phyloP scores from a whole-genome alignment of 352 stramenopile genomes.

The Phytophthora aleatoria region DNA sequence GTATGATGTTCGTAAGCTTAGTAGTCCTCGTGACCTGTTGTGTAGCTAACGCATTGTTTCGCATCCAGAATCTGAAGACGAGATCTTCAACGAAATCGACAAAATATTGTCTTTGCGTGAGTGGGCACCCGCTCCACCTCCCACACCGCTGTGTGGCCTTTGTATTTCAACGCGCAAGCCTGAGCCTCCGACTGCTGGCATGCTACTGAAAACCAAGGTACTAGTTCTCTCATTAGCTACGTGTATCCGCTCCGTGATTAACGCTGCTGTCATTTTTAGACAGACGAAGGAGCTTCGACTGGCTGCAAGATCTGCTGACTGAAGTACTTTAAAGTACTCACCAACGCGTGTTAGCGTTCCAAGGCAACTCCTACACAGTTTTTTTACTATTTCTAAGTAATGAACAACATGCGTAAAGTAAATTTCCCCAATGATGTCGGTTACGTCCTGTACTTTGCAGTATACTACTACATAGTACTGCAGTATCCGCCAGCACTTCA shows the following conservation, averaged over 20 bases:
- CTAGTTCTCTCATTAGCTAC: neutral
- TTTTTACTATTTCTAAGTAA: no score
- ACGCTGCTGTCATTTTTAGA: conserved; percentile 12
- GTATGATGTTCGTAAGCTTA: conserved; percentile 22
- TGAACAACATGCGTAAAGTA: neutral
- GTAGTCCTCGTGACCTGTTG: neutral
- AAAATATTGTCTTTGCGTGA: conserved; percentile 60
- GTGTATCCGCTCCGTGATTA: neutral
- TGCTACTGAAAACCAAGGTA: conserved; percentile 32
- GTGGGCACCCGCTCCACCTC: conserved; percentile 47
- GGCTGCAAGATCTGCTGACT: conserved; percentile 35
- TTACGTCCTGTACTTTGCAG: no score
- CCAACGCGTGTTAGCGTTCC: no score
- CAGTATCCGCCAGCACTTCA: no score
- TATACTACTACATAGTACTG: no score
- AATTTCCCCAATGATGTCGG: no score
- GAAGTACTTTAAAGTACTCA: no score
- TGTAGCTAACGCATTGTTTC: neutral
- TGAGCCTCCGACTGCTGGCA: conserved; percentile 18
- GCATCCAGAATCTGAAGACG: conserved; percentile 66
- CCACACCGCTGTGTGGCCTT: conserved; percentile 43
- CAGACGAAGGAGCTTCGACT: conserved; percentile 20
- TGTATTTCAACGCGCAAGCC: conserved; percentile 29
- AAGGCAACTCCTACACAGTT: no score
- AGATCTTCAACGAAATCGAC: conserved; percentile 79